Conservation (phyloP, 108 stramenopile genomes). For the Nitzschia sp. region DNA sequence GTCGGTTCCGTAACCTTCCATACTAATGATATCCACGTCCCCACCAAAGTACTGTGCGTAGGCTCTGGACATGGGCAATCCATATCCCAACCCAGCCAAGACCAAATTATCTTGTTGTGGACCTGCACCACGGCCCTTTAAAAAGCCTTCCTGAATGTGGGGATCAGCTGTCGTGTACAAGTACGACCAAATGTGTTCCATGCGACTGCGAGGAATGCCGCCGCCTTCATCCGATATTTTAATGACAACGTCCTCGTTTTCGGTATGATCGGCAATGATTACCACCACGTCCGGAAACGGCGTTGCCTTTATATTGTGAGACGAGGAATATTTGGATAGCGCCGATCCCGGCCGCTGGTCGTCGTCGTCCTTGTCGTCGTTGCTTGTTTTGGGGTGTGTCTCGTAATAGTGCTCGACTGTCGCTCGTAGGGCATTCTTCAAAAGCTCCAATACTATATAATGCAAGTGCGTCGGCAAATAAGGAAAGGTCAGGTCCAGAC, state of each 20-base stretch:
- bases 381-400: conserved; percentile 29
- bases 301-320: not conserved
- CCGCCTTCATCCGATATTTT: conserved; percentile 93
- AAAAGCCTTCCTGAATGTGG: conserved; percentile 54
- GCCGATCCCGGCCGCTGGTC: not conserved
- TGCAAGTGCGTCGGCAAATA: conserved; percentile 74
- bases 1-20: conserved; percentile 86
- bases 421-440: conserved; percentile 93
- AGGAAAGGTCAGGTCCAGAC: conserved; percentile 78
- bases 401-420: conserved; percentile 74
- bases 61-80: conserved; percentile 85
- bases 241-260: conserved; percentile 78
- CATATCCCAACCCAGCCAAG: conserved; percentile 85
- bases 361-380: not conserved
- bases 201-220: conserved; percentile 82
- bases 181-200: conserved; percentile 80
- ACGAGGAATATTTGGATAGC: not conserved
- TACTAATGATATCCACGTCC: conserved; percentile 88
- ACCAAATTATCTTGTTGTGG: not conserved
- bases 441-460: conserved; percentile 90
- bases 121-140: not conserved
- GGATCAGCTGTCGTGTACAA: conserved; percentile 65
- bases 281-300: conserved; percentile 70
- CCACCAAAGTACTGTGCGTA: conserved; percentile 93
- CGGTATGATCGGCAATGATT: conserved; percentile 84